Evolutionary conservation across 352 stramenopile genomes (phyloP), one percentile per base, ranked within the genome.

Genomic region (Pythium aquatile): DNA sequence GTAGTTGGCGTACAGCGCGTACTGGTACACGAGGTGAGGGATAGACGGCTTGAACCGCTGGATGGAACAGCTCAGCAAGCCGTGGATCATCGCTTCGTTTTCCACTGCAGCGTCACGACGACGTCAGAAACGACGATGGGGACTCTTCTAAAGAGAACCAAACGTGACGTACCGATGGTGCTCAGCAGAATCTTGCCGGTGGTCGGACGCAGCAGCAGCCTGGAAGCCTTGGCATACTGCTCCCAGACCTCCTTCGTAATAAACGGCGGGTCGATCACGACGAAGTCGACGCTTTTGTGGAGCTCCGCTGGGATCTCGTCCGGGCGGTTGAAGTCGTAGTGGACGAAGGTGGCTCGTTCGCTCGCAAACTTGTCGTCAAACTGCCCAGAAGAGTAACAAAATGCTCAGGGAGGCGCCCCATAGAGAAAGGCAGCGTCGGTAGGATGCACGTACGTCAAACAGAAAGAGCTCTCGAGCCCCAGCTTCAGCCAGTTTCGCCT

Each of bases 21-120:
- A 98, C 65, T 98, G 94, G 74, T 98, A 98, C 48, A 98, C 91
- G 20, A 98, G 81, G 74, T 98, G 87, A 14, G 96, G 93, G 63
- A 98, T 98, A 24, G 79, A 93, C 2, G 94, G 94, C 55, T 88
- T 86, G 70, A 98, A 98, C 11, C 57, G 63, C 49, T 71, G 74
- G 54, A 63, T 74, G 40, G 60, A 67, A 70, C 78, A 97, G 7
- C 71, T 76, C 24, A 98, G 79, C 11, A 98, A 76, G n/a, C 80
- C 72, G 10, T 86, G 44, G 57, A 98, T 94, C 48, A 98, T 75
- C 3, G 14, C 53, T 7, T 78, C 75, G 68, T 98, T 98, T 72
- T 98, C 92, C 48, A 85, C 85, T 94, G 63, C 17, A 59, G 24
- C 35, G 26, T n/a, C 16, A 28, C 32, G 20, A 35, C 2, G 7